Conservation (phyloP, 306 rosid genomes). For the Pterocarpus santalinus region DNA sequence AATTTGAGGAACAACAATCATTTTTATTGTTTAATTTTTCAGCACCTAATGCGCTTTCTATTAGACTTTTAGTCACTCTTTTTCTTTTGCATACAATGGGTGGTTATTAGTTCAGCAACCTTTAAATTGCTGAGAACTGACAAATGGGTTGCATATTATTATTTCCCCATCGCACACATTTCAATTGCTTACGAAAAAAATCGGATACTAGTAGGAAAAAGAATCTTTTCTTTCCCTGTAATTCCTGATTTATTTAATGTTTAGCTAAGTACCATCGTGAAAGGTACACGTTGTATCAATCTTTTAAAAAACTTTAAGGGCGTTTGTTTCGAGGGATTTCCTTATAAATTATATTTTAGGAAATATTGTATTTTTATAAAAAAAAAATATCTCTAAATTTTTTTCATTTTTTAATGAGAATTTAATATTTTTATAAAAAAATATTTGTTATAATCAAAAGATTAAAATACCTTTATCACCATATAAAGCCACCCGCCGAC, state of each 20-base stretch:
- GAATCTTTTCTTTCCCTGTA: neutral
- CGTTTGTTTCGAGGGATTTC: too few species aligned
- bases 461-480: too few species aligned
- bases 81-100: neutral
- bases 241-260: conserved; percentile 1
- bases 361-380: too few species aligned
- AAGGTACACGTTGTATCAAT: conserved; percentile 6
- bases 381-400: too few species aligned
- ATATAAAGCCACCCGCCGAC: too few species aligned
- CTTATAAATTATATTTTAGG: too few species aligned
- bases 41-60: neutral
- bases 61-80: neutral
- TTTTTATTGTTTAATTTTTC: neutral
- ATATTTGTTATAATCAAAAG: too few species aligned
- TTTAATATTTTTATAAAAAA: too few species aligned
- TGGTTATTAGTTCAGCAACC: conserved; percentile 29
- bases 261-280: neutral
- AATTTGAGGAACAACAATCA: too few species aligned
- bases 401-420: too few species aligned
- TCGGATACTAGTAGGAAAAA: neutral
- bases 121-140: neutral
- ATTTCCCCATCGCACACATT: neutral
- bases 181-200: neutral
- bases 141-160: neutral
- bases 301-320: neutral